Percentiles rank a stretch among this genome's conserved stretches.
phyloP scores from a whole-genome alignment of 164 flowering plant species.

The Chimonanthus praecox region DNA sequence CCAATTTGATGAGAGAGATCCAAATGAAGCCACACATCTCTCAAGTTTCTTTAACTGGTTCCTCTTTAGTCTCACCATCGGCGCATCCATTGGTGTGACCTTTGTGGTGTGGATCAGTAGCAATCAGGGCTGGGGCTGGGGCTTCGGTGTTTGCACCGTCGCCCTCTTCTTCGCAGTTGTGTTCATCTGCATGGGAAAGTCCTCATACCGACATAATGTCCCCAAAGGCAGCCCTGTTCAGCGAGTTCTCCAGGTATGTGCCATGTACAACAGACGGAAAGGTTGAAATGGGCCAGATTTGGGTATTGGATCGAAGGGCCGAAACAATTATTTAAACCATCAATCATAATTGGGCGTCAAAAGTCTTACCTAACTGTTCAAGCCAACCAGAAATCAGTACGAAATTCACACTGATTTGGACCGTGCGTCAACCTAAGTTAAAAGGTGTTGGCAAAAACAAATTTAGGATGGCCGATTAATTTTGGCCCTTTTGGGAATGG shows the following conservation, averaged over 20 bases:
- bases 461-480: too few relatives aligned
- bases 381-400: too few relatives aligned
- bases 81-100: constrained; percentile 55
- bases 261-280: not conserved
- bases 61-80: constrained; percentile 47
- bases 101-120: constrained; percentile 57
- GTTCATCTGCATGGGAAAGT: constrained; percentile 52
- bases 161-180: constrained; percentile 32
- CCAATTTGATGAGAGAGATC: constrained; percentile 57
- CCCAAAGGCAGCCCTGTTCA: constrained; percentile 55
- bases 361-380: too few relatives aligned
- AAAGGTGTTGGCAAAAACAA: too few relatives aligned
- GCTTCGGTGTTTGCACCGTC: constrained; percentile 41
- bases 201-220: constrained; percentile 35
- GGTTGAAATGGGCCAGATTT: too few relatives aligned
- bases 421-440: too few relatives aligned
- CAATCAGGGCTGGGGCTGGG: constrained; percentile 68
- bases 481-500: too few relatives aligned
- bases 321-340: too few relatives aligned
- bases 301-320: too few relatives aligned
- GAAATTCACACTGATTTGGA: too few relatives aligned
- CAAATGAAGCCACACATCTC: constrained; percentile 38
- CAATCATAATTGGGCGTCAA: too few relatives aligned
- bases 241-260: constrained; percentile 51
- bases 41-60: constrained; percentile 77